Evolutionary conservation across 2,329 filamentous ascomycete genomes (phyloP).

Genomic region (Cladosporium cucumerinum): DNA sequence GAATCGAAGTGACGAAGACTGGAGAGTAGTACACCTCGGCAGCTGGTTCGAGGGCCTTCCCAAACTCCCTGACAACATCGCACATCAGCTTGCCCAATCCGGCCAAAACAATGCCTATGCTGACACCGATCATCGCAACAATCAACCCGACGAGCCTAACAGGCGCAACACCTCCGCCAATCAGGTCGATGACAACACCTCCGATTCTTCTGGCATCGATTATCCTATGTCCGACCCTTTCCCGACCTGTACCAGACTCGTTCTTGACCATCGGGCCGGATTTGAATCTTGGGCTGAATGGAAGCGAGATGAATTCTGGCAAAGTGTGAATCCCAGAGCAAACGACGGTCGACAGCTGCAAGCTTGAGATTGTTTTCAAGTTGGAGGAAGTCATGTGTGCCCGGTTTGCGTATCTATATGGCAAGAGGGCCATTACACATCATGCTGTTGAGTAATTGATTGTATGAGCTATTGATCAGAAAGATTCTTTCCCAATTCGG

Average conservation of each 20-base stretch:
- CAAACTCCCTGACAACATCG: neutral
- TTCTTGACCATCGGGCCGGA: neutral
- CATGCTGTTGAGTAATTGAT: too few relatives aligned
- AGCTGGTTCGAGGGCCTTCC: neutral
- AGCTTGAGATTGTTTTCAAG: too few relatives aligned
- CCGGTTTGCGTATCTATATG: too few relatives aligned
- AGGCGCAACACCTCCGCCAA: neutral
- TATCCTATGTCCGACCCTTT: neutral
- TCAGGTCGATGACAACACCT: neutral
- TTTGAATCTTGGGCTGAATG: neutral
- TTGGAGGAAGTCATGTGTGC: too few relatives aligned
- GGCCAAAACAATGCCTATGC: neutral
- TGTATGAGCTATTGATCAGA: too few relatives aligned
- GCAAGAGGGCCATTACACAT: too few relatives aligned
- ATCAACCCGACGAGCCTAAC: neutral
- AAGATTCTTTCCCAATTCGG: too few relatives aligned
- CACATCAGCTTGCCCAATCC: neutral
- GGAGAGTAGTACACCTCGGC: neutral
- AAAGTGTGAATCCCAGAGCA: neutral
- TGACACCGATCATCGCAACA: neutral
- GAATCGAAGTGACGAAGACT: neutral
- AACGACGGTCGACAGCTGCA: neutral
- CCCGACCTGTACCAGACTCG: neutral
- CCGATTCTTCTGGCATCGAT: neutral
- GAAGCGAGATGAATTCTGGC: neutral